phyloP scores from a whole-genome alignment of 2,329 filamentous ascomycete species.

The Didymella exigua region DNA sequence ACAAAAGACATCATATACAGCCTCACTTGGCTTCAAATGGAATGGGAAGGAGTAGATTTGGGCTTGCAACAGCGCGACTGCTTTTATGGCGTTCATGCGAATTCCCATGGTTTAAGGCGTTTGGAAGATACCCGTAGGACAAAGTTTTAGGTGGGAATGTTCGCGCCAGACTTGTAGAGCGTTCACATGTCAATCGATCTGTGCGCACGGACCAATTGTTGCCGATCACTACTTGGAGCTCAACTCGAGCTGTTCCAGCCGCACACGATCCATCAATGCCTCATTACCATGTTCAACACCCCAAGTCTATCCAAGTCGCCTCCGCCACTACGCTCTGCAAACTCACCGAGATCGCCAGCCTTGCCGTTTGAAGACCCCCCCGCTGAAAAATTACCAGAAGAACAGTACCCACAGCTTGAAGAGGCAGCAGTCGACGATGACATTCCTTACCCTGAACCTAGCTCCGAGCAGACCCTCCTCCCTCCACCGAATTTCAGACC shows the following conservation, averaged over 20 bases:
- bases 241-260: conserved; percentile 27
- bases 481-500: conserved; percentile 68
- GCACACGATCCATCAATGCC: conserved; percentile 19
- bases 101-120: conserved; percentile 18
- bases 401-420: conserved; percentile 24
- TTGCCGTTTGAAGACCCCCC: conserved; percentile 33
- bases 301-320: conserved; percentile 27
- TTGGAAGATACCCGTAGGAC: conserved; percentile 34
- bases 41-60: neutral
- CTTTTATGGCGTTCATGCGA: neutral
- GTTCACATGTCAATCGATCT: conserved; percentile 16
- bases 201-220: conserved; percentile 30
- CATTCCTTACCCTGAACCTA: conserved; percentile 43
- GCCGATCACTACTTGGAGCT: conserved; percentile 30
- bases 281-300: conserved; percentile 39
- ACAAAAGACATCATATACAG: neutral
- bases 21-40: neutral
- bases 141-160: neutral
- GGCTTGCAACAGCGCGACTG: neutral
- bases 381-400: conserved; percentile 24
- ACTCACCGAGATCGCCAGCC: conserved; percentile 37
- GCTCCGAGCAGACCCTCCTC: conserved; percentile 42
- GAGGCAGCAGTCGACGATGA: conserved; percentile 37
- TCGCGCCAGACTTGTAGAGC: neutral
- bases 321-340: conserved; percentile 22